Evolutionary conservation across 1,139 yeast species (phyloP), one percentile per base, ranked within the genome.

Genomic region (Geotrichum candidum): DNA sequence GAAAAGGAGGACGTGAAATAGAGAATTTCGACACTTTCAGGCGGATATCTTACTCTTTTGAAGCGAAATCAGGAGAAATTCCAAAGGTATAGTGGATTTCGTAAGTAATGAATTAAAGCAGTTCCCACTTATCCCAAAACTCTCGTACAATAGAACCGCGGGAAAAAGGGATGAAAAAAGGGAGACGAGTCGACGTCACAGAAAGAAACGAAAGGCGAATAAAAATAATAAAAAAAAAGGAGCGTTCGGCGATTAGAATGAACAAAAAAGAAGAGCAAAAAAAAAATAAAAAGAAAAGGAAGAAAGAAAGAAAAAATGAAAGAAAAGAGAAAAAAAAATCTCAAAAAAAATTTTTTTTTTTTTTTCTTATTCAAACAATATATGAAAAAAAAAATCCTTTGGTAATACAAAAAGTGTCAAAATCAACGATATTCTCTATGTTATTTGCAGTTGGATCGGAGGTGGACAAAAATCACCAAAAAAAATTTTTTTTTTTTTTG

Each of bases 81-180:
- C 15, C 48, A 41, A 45, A 55, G 38, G 33, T 29, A 5, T 51
- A 51, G 48, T 60, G 51, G 22, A 31, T 41, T 18, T 60, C 58
- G 22, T n/a, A 41, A n/a, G 48, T 41, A 41, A 18, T n/a, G 48
- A 38, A 38, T 9, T 13, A 11, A 38, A 33, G 3, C 2, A 33
- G 45, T 15, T 38, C 27, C 27, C 27, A 25, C 27, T 25, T 29
- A 1, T 29, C 33, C 33, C 7, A 29, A 29, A 9, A 7, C 10
- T 29, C 10, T 29, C 10, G 0, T 9, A 7, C 4, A 29, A 29
- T 1, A 1, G 7, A 7, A 29, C 33, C 33, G 33, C 33, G 33
- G 33, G 7, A 29, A 29, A 5, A 5, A 5, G 9, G 5, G 33
- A 29, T 23, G 6, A 13, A 22, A 46, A 53, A 11, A 25, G 29